Percentiles rank a stretch among this genome's conserved stretches.
Evolutionary conservation across 1,284 basidiomycete genomes (phyloP).

Genomic region (Ustilago nuda): DNA sequence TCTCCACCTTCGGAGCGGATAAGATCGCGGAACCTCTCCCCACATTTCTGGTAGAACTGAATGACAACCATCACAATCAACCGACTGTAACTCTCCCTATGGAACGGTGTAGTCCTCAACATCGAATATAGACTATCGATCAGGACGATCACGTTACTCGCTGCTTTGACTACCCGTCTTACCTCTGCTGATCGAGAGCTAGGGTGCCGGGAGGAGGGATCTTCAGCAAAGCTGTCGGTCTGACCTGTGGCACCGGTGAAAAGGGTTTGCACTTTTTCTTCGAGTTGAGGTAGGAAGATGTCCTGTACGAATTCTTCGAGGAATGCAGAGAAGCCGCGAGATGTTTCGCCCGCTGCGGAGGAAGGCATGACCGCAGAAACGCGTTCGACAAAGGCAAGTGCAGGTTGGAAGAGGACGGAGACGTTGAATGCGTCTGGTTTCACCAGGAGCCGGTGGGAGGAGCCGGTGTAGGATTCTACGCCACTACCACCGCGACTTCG

Average conservation of each 20-base stretch:
- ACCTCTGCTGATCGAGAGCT: constrained; percentile 62
- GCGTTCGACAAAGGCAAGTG: constrained; percentile 84
- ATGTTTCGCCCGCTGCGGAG: constrained; percentile 56
- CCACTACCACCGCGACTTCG: constrained; percentile 7
- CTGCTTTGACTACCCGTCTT: constrained; percentile 85
- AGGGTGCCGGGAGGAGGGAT: constrained; percentile 31
- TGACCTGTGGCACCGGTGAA: constrained; percentile 51
- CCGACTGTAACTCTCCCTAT: constrained; percentile 84
- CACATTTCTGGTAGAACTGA: constrained; percentile 95
- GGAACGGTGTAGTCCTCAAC: constrained; percentile 93
- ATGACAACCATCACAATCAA: constrained; percentile 94
- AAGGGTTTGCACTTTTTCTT: constrained; percentile 81
- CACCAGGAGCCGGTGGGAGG: constrained; percentile 86
- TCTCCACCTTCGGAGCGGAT: constrained; percentile 71
- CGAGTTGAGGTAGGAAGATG: constrained; percentile 92
- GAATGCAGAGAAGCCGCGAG: constrained; percentile 77
- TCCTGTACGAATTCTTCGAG: constrained; percentile 94
- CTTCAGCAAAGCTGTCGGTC: constrained; percentile 76
- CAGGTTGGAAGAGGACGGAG: constrained; percentile 91
- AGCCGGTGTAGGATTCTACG: constrained; percentile 60
- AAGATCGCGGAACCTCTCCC: constrained; percentile 83
- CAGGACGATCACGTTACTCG: constrained; percentile 85
- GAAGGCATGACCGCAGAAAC: constrained; percentile 66
- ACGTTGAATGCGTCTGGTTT: constrained; percentile 95
- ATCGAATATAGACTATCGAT: constrained; percentile 93